Evolutionary conservation across 768 basidiomycete genomes (phyloP).

Genomic region (Leccinum pellstonianum): DNA sequence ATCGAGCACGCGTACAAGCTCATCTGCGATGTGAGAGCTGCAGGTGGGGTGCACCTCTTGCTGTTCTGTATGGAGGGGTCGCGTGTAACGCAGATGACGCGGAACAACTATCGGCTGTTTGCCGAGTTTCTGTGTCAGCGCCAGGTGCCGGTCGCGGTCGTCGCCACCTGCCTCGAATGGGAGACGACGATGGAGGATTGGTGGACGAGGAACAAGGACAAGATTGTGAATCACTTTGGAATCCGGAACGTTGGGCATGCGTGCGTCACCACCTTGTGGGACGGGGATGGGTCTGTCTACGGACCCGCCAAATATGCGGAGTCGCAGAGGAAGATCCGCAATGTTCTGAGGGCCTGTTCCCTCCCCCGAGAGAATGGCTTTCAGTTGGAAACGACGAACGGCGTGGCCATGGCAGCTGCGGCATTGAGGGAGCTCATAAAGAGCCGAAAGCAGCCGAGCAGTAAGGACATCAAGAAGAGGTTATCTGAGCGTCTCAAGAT

Average conservation of each 20-base stretch:
- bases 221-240: not conserved
- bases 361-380: not conserved
- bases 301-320: constrained; percentile 10
- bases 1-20: constrained; percentile 22
- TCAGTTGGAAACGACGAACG: not conserved
- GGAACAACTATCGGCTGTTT: constrained; percentile 37
- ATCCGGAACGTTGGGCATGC: constrained; percentile 22
- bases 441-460: not conserved
- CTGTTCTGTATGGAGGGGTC: constrained; percentile 36
- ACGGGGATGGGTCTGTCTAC: not conserved
- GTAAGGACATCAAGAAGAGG: not conserved
- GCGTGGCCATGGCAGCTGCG: not conserved
- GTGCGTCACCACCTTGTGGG: constrained; percentile 17
- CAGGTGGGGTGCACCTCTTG: constrained; percentile 37
- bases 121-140: constrained; percentile 35
- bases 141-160: constrained; percentile 35
- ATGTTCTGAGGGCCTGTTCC: constrained; percentile 2
- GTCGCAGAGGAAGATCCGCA: constrained; percentile 13
- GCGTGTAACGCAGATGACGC: constrained; percentile 25
- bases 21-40: constrained; percentile 20
- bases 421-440: not conserved
- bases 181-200: not conserved
- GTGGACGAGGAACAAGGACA: constrained; percentile 8
- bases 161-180: constrained; percentile 30
- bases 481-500: not conserved